Conservation (phyloP, 257 asterid species). For the Solanum peruvianum region DNA sequence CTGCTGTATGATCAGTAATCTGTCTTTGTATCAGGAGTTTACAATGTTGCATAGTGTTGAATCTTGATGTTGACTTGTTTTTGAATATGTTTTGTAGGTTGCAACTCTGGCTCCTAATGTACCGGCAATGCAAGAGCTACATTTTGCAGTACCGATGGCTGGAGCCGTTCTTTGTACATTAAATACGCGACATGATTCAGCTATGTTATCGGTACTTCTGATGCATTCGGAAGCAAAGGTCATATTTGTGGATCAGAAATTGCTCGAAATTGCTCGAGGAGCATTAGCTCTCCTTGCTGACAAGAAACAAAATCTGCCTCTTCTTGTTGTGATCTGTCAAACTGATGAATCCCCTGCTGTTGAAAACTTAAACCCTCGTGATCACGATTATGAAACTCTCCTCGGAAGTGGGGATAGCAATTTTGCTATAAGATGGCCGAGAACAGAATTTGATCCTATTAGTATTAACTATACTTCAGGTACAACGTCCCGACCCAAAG, state of each 20-base stretch:
- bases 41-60: background rate
- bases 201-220: background rate
- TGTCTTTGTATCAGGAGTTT: background rate
- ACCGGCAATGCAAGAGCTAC: constrained; percentile 1
- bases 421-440: background rate
- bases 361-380: background rate
- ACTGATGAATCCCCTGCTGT: background rate
- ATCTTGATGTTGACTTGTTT: background rate
- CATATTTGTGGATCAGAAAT: background rate
- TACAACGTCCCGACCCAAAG: background rate
- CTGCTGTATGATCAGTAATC: background rate
- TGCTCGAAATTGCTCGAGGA: background rate
- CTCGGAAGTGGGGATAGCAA: background rate
- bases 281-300: background rate
- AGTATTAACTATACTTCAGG: background rate
- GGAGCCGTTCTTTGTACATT: background rate
- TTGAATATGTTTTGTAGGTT: background rate
- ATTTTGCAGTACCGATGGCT: background rate
- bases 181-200: background rate
- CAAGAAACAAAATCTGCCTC: background rate
- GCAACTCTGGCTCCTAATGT: background rate
- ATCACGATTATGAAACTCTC: background rate
- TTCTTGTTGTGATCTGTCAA: background rate
- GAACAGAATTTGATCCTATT: background rate
- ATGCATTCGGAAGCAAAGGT: background rate